These are phyloP conservation scores for Aquilaria agallochum DNA, from an alignment of 441 rosid genomes.

Conservation along the genomic window DNA sequence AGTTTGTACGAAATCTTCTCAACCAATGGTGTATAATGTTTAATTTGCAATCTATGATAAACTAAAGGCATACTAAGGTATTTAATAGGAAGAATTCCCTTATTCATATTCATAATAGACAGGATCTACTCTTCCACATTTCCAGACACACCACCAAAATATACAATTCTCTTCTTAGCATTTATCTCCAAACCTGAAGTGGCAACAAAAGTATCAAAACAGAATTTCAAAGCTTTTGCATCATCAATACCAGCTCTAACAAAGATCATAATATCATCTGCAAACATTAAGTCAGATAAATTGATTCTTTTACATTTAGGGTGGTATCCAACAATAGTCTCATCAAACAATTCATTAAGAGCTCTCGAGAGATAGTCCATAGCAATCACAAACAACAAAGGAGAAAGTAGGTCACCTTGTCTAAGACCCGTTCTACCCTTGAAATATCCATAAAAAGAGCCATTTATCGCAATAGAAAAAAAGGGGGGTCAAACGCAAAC, in stretches of 20 bases:
- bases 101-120: background rate
- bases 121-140: background rate
- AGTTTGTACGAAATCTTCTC: too few species aligned
- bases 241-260: background rate
- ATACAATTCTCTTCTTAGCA: too few species aligned
- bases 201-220: background rate
- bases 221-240: background rate
- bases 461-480: background rate
- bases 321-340: background rate
- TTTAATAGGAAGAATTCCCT: background rate
- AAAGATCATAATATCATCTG: background rate
- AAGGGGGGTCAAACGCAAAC: background rate
- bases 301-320: background rate
- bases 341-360: background rate
- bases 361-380: background rate
- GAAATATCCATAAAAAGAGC: background rate
- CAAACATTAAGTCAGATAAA: background rate
- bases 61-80: background rate
- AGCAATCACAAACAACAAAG: too few species aligned
- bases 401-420: too few species aligned
- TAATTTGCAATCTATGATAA: background rate
- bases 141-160: too few species aligned
- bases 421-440: too few species aligned
- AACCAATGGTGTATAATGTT: too few species aligned
- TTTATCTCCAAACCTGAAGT: background rate